Conservation (phyloP, 2,329 filamentous ascomycete genomes). For the Aspergillus aculeatinus region DNA sequence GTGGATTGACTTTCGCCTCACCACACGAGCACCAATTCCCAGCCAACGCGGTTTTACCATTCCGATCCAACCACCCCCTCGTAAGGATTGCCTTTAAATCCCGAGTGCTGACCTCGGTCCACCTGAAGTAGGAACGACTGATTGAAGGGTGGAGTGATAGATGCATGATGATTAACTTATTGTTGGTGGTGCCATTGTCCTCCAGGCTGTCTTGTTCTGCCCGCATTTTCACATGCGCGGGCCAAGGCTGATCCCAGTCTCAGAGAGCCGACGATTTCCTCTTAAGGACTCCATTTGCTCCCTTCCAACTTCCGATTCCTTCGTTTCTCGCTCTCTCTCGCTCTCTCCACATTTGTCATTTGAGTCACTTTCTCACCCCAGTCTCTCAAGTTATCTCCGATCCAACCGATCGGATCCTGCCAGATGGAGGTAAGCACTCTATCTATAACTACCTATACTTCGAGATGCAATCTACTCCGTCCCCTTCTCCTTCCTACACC, state of each 20-base stretch:
- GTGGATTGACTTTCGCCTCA: no score
- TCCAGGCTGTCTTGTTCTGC: not conserved
- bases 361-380: not conserved
- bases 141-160: not conserved
- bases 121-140: not conserved
- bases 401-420: not conserved
- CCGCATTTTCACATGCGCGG: slow-evolving; percentile 16
- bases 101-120: not conserved
- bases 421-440: slow-evolving; percentile 12
- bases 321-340: not conserved
- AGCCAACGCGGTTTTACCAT: not conserved
- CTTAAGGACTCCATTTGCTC: not conserved
- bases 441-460: no score
- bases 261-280: not conserved
- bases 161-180: no score
- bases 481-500: not conserved
- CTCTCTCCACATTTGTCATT: not conserved
- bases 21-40: no score
- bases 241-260: slow-evolving; percentile 1
- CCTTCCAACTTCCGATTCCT: not conserved
- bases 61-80: not conserved
- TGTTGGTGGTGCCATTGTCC: not conserved
- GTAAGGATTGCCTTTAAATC: no score
- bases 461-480: not conserved
- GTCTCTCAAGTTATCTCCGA: not conserved